phyloP scores from a whole-genome alignment of 1,284 basidiomycete species.

The Leccinum griseonigrum region DNA sequence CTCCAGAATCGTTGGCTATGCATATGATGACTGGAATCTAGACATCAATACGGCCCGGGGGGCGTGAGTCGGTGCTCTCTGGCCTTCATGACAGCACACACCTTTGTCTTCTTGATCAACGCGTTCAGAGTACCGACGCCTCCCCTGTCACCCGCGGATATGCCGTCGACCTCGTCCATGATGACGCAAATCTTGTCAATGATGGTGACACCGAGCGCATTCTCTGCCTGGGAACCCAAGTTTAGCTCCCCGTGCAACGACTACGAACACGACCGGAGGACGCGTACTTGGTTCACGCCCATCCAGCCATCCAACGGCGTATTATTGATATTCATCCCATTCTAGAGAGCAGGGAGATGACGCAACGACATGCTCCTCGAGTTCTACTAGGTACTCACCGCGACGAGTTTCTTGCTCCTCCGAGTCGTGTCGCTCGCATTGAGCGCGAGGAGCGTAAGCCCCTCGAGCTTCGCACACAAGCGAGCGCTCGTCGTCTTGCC shows the following conservation, averaged over 20 bases:
- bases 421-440: slow-evolving; percentile 85
- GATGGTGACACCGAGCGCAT: slow-evolving; percentile 68
- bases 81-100: slow-evolving; percentile 26
- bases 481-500: slow-evolving; percentile 98
- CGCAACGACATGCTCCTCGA: not conserved
- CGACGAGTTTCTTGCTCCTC: slow-evolving; percentile 94
- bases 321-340: slow-evolving; percentile 85
- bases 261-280: not conserved
- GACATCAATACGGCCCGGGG: not conserved
- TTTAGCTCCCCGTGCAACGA: not conserved
- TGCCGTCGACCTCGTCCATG: slow-evolving; percentile 99
- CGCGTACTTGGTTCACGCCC: slow-evolving; percentile 52
- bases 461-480: slow-evolving; percentile 83
- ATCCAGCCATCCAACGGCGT: slow-evolving; percentile 89
- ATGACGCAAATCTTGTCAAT: slow-evolving; percentile 87
- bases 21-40: slow-evolving; percentile 92
- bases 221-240: slow-evolving; percentile 47
- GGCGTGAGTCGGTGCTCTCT: not conserved
- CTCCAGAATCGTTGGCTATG: slow-evolving; percentile 89
- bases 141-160: slow-evolving; percentile 96
- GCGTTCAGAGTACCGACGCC: slow-evolving; percentile 92
- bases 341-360: slow-evolving; percentile 41
- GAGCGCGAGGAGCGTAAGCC: slow-evolving; percentile 91
- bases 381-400: slow-evolving; percentile 46
- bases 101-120: slow-evolving; percentile 93